Conservation (phyloP, 2,329 filamentous ascomycete species). For the Albophoma yamanashiensis region DNA sequence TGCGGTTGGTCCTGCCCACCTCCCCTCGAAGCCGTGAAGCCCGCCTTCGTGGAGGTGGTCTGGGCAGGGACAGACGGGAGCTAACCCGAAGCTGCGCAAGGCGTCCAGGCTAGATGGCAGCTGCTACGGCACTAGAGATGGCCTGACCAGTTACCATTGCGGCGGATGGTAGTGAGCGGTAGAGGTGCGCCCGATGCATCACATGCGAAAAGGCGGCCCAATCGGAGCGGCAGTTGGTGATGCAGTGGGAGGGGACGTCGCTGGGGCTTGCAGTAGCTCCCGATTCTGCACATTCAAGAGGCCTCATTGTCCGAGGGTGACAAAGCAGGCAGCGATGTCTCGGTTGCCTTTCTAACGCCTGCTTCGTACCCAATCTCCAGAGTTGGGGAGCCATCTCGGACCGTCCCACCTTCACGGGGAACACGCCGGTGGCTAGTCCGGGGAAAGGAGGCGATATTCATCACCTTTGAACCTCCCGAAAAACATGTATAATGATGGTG, state of each 20-base stretch:
- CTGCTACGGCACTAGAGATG: not conserved
- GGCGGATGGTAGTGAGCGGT: not conserved
- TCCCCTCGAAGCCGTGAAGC: not conserved
- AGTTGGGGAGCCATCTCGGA: not conserved
- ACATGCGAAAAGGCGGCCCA: not conserved
- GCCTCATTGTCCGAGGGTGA: not conserved
- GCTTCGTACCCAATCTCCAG: not conserved
- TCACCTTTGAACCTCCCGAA: too few relatives aligned
- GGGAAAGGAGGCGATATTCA: too few relatives aligned
- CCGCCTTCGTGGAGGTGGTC: not conserved
- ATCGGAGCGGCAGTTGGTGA: not conserved
- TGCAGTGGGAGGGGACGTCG: not conserved
- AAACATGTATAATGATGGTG: too few relatives aligned
- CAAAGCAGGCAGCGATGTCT: not conserved
- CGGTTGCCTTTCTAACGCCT: too few relatives aligned
- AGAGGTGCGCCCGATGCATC: not conserved
- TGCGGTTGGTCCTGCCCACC: constrained; percentile 6
- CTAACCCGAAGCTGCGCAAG: not conserved
- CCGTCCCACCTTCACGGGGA: not conserved
- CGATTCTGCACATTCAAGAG: not conserved
- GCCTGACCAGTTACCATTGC: not conserved
- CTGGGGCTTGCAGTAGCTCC: not conserved
- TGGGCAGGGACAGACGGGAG: not conserved
- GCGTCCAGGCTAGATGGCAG: not conserved
- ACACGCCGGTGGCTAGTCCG: not conserved